Percentiles rank a stretch among this genome's conserved stretches.
Evolutionary conservation across 176 grass and related monocot genomes (phyloP).

Genomic region (Juncus effusus): DNA sequence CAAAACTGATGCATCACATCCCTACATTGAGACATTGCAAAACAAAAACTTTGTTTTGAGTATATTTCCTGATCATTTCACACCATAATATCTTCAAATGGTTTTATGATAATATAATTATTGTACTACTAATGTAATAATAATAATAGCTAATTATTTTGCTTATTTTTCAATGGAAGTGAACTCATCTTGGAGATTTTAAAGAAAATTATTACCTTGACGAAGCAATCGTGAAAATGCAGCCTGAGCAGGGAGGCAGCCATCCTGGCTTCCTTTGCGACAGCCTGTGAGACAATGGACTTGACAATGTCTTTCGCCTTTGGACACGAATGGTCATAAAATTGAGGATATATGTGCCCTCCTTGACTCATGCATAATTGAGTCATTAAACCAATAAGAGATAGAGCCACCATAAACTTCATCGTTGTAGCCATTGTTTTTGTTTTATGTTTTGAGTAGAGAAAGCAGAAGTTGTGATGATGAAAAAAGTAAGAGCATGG

Average conservation of each 20-base stretch:
- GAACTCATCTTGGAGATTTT: not conserved
- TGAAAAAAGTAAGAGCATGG: not conserved
- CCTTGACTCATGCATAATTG: conserved; percentile 35
- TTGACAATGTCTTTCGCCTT: conserved; percentile 64
- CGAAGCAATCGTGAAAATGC: conserved; percentile 44
- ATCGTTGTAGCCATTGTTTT: conserved; percentile 44
- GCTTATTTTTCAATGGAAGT: not conserved
- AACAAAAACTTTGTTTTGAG: not conserved
- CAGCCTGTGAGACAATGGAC: conserved; percentile 64
- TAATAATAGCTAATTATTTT: not conserved
- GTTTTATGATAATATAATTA: not conserved
- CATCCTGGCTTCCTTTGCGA: conserved; percentile 73
- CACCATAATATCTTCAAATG: not conserved
- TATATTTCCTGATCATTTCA: not conserved
- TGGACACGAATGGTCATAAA: conserved; percentile 68
- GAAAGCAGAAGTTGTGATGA: not conserved
- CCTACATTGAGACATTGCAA: conserved; percentile 31
- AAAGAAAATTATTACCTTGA: conserved; percentile 19
- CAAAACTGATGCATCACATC: conserved; percentile 75
- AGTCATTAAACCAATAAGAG: conserved; percentile 36
- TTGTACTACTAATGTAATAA: not conserved
- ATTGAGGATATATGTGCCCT: conserved; percentile 60
- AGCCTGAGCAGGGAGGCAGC: conserved; percentile 73
- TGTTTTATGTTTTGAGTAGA: not conserved
- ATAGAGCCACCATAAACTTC: conserved; percentile 36